Base-by-base conservation (phyloP, 768 basidiomycete genomes). In the Hemileccinum rubropunctum region DNA sequence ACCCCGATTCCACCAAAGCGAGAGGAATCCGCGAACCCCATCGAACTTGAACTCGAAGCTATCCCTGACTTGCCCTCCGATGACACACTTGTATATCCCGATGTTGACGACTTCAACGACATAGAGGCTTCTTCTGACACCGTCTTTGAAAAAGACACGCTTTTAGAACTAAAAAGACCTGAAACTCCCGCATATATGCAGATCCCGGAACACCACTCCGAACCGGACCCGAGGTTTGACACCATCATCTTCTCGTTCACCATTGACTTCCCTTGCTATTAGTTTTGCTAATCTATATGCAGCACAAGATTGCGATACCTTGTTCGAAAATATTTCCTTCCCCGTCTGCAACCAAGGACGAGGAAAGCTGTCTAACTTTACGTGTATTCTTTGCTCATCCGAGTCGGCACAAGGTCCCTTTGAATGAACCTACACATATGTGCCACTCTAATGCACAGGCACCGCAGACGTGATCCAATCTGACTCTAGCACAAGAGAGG, bases 111-210 rank as follows among this genome's bases (percentile, higher is more conserved):
- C 34, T 14, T 41, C 27, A 39, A 56, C 27, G 21, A 63, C 40
- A 1, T 50, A 3, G 59, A 57, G 34, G 47, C 48, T 14, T 66
- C 64, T 43, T 58, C 64, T 28, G 64, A 64, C 41, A 63, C 58
- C 21, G 44, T 36, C 17, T 57, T 56, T 3, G 54, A 64, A 9
- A 56, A 53, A 40, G 53, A 45, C 8, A 14, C 14, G 12, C 5
- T 2, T 17, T 6, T 30, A 1, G 49, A 36, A 4, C 10, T 8
- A 3, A 53, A 54, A 40, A 6, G 32, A 11, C 30, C 23, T 1
- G 23, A 42, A 27, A 37, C 33, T 0, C 32, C 18, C 45, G 63
- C 62, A 60, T 65, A 60, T 14, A 60, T 17, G 45, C 47, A 51
- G 52, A 21, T 34, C 11, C 15, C 13, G 26, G 17, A 46, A 30